Percentiles rank a stretch among this genome's conserved stretches.
These are phyloP conservation scores for Venturia carpophila DNA, from an alignment of 2,329 filamentous ascomycete genomes.

Conservation along the genomic window DNA sequence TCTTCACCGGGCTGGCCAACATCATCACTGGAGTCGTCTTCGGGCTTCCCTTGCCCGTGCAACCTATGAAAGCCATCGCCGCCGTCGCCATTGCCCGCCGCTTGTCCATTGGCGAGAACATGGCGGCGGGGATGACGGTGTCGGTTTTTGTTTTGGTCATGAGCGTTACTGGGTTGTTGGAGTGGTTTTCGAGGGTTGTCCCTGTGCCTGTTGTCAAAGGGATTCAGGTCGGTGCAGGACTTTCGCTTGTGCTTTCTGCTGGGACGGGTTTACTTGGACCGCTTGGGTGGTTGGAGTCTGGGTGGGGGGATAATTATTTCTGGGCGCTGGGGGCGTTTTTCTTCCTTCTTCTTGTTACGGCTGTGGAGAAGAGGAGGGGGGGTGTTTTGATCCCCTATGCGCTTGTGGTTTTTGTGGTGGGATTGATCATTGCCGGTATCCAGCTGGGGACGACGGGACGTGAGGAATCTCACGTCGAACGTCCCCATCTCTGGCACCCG, in stretches of 20 bases:
- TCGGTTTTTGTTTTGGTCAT: constrained; percentile 65
- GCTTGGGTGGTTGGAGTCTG: constrained; percentile 59
- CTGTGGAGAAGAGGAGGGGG: constrained; percentile 23
- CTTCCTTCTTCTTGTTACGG: constrained; percentile 56
- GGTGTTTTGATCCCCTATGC: constrained; percentile 63
- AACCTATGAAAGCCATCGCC: constrained; percentile 86
- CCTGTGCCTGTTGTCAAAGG: constrained; percentile 87
- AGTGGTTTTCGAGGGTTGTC: constrained; percentile 63
- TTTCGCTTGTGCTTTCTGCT: constrained; percentile 73
- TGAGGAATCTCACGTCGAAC: constrained; percentile 21
- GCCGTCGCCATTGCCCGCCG: constrained; percentile 71
- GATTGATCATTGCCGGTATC: constrained; percentile 54
- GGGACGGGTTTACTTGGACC: constrained; percentile 60
- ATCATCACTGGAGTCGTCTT: constrained; percentile 74
- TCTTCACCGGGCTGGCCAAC: constrained; percentile 85
- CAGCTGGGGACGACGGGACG: constrained; percentile 8
- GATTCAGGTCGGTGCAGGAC: constrained; percentile 85
- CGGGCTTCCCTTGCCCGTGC: constrained; percentile 82
- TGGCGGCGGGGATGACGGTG: constrained; percentile 79
- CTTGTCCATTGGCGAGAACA: constrained; percentile 61
- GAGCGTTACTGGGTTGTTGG: constrained; percentile 57
- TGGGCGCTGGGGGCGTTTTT: constrained; percentile 71
- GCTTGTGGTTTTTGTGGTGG: constrained; percentile 60
- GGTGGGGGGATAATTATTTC: constrained; percentile 66
- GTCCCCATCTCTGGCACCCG: constrained; percentile 48